Conservation (phyloP, 331 rosid genomes). For the Spiraea crenata region DNA sequence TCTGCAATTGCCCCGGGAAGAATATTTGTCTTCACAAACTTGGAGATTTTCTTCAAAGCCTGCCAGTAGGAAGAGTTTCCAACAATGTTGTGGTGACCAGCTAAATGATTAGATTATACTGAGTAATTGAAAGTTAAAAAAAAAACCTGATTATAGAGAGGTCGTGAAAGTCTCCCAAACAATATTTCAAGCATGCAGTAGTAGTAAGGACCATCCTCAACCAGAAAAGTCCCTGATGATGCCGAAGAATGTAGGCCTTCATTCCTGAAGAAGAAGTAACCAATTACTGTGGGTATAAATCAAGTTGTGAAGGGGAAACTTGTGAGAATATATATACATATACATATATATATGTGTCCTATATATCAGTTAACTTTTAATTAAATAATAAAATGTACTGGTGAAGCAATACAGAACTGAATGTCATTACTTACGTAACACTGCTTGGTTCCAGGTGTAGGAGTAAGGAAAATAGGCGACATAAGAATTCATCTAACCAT, state of each 20-base stretch:
- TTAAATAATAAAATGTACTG: conserved; percentile 7
- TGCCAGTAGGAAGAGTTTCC: conserved; percentile 33
- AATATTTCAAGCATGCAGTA: conserved; percentile 92
- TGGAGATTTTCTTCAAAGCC: conserved; percentile 92
- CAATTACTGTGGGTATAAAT: conserved; percentile 24
- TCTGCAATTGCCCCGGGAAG: conserved; percentile 98
- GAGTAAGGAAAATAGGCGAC: conserved; percentile 92
- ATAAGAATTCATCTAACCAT: conserved; percentile 97
- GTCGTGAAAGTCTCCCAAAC: conserved; percentile 83
- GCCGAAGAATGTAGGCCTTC: conserved; percentile 91
- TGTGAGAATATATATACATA: background rate
- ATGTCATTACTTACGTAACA: conserved; percentile 62
- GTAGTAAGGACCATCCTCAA: conserved; percentile 94
- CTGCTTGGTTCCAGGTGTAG: conserved; percentile 94
- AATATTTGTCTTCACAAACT: conserved; percentile 93
- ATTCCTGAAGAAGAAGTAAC: conserved; percentile 58
- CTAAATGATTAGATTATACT: background rate
- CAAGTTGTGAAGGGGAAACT: background rate
- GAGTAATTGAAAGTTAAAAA: conserved; percentile 19
- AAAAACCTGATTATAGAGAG: conserved; percentile 76
- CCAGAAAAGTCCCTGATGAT: conserved; percentile 91
- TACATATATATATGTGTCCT: too few relatives aligned
- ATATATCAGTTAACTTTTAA: background rate
- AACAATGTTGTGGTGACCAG: conserved; percentile 20
- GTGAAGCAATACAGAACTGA: conserved; percentile 13